Base-by-base conservation (phyloP, 2,329 filamentous ascomycete species). In the Pseudocercospora fijiensis region DNA sequence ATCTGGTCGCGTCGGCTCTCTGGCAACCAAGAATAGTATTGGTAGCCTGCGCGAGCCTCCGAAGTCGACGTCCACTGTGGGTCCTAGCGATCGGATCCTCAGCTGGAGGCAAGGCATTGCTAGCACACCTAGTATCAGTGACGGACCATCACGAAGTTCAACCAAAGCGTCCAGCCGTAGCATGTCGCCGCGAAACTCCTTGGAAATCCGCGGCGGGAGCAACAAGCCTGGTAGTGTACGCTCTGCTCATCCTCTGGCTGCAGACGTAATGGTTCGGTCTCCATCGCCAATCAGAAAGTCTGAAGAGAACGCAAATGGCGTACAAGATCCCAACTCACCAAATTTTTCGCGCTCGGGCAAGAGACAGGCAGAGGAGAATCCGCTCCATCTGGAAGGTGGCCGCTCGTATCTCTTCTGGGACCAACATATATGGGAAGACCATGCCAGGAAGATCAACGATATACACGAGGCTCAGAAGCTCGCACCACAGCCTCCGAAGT, bases 91-190 rank as follows among this genome's bases (percentile, higher is more conserved):
- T 67, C 86, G 91, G 16, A 97, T 97, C 68, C 84, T 96, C 68
- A 90, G 87, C 57, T 99, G 94, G 94, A 87, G 93, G 3, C 91
- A 96, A 69, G 84, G 84, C 11, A 84, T 90, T 61, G 79, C 82
- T 4, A 83, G 82, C 65, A 82, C 79, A 51, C 71, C 78, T 33
- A 83, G 78, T 65, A 75, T 82, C n/a, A 82, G 84, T 28, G 77
- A 77, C 62, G 41, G 73, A 18, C 52, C 61, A 11, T 37, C 55
- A 10, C 43, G 64, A 11, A 55, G 62, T 26, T 59, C 65, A 1
- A 64, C 61, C 2, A 62, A 63, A n/a, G 65, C 60, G 0, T 63
- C 61, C 16, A 74, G 64, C 63, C 74, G 83, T 65, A 84, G 80
- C 69, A 75, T 78, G 52, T 83, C 83, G 18, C 80, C 84, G 2